These are phyloP conservation scores for Lachancea cidri DNA, from an alignment of 805 yeast species.

Conservation along the genomic window DNA sequence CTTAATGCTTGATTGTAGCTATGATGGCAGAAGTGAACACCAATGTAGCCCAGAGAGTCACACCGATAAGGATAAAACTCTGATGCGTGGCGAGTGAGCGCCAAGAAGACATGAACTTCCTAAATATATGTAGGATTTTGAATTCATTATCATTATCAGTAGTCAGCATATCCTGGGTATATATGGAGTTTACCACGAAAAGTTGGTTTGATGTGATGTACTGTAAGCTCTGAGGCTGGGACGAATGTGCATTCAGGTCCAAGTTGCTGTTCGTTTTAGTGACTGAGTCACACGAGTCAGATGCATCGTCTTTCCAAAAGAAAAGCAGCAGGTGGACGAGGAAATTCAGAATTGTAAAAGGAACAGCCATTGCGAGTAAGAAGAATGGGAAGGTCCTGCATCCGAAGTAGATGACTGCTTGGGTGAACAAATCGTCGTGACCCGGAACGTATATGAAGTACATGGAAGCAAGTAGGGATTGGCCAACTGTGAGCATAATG, in stretches of 20 bases:
- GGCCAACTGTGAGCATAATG: constrained; percentile 28
- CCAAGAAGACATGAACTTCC: constrained; percentile 12
- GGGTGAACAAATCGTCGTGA: constrained; percentile 29
- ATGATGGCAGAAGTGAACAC: constrained; percentile 8
- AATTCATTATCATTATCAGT: constrained; percentile 6
- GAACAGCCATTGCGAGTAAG: constrained; percentile 28
- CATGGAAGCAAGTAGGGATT: constrained; percentile 34
- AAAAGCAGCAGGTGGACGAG: constrained; percentile 16
- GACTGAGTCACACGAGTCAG: constrained; percentile 6
- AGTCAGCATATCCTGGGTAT: constrained; percentile 7
- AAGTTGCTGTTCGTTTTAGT: constrained; percentile 2
- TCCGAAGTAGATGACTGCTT: constrained; percentile 32
- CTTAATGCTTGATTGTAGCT: constrained; percentile 11
- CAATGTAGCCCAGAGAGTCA: constrained; percentile 10
- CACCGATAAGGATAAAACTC: constrained; percentile 6
- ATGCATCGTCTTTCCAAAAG: constrained; percentile 21
- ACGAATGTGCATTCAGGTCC: constrained; percentile 4
- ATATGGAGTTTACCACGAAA: constrained; percentile 10
- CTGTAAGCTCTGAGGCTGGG: constrained; percentile 8
- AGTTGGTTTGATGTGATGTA: constrained; percentile 8
- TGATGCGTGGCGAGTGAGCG: constrained; percentile 10
- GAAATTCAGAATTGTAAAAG: constrained; percentile 26
- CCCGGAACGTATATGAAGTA: constrained; percentile 39
- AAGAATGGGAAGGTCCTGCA: constrained; percentile 29
- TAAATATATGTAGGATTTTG: constrained; percentile 10